phyloP scores from a whole-genome alignment of 2,329 filamentous ascomycete species.

The Tolypocladium ophioglossoides region DNA sequence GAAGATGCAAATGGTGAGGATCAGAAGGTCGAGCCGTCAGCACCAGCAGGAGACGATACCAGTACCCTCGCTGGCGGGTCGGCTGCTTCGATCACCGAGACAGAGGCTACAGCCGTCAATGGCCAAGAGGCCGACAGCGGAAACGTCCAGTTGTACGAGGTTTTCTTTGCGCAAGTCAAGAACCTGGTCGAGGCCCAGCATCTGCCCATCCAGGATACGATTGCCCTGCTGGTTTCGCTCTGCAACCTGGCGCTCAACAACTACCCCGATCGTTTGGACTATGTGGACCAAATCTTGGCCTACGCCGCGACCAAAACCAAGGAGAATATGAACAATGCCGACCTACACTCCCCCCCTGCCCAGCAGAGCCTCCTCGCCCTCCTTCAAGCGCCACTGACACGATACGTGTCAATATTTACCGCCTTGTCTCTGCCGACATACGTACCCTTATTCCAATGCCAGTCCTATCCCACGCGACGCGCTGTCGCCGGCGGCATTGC shows the following conservation, averaged over 20 bases:
- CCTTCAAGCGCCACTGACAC: slow-evolving; percentile 79
- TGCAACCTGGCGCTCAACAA: slow-evolving; percentile 92
- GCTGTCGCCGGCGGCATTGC: slow-evolving; percentile 86
- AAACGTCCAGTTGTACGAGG: slow-evolving; percentile 85
- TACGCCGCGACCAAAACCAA: slow-evolving; percentile 80
- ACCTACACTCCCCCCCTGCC: slow-evolving; percentile 76
- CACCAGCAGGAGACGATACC: slow-evolving; percentile 17
- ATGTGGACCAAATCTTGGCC: slow-evolving; percentile 85
- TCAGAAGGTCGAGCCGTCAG: slow-evolving; percentile 5
- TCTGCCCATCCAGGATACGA: slow-evolving; percentile 87
- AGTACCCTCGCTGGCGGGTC: slow-evolving; percentile 20
- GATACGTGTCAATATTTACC: slow-evolving; percentile 93
- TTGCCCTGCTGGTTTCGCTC: slow-evolving; percentile 86
- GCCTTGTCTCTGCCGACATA: slow-evolving; percentile 87
- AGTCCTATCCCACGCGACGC: slow-evolving; percentile 85
- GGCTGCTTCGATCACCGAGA: slow-evolving; percentile 32
- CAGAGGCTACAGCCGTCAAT: slow-evolving; percentile 37
- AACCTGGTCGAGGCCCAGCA: slow-evolving; percentile 86
- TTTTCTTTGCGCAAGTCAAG: slow-evolving; percentile 94
- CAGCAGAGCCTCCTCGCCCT: slow-evolving; percentile 85
- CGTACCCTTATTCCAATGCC: slow-evolving; percentile 77
- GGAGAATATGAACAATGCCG: slow-evolving; percentile 89
- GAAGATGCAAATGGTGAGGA: slow-evolving; percentile 22
- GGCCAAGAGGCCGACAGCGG: slow-evolving; percentile 35
- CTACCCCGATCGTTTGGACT: slow-evolving; percentile 85